A percentile compares a stretch with the other conserved stretches of the same genome.
phyloP scores from a whole-genome alignment of 164 flowering plant species.

The Aristolochia fimbriata region DNA sequence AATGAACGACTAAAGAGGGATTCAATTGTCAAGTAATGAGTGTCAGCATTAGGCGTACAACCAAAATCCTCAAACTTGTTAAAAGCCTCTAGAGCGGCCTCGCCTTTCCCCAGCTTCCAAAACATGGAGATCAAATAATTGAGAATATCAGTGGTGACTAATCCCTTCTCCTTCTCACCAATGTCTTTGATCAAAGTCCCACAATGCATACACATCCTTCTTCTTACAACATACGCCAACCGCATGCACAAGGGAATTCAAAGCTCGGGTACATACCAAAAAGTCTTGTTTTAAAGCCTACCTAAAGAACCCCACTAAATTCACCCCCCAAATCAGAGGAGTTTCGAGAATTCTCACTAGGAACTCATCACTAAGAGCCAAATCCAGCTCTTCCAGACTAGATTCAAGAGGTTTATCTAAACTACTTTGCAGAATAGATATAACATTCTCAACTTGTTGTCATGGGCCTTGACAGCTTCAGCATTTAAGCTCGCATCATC shows the following conservation, averaged over 20 bases:
- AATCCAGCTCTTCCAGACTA: conserved; percentile 22
- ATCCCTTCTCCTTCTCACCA: conserved; percentile 37
- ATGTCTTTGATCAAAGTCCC: conserved; percentile 77
- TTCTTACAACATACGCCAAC: conserved; percentile 23
- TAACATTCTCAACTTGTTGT: conserved; percentile 26
- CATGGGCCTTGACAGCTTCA: conserved; percentile 12
- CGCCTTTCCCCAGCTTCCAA: conserved; percentile 56
- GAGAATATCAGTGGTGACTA: conserved; percentile 38
- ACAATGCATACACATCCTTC: conserved; percentile 47
- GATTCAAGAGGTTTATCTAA: conserved; percentile 21
- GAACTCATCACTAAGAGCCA: conserved; percentile 26
- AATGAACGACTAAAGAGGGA: conserved; percentile 52
- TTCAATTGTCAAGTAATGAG: conserved; percentile 57
- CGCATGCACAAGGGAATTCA: conserved; percentile 38
- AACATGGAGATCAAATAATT: conserved; percentile 49
- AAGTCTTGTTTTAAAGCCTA: conserved; percentile 36
- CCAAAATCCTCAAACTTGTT: conserved; percentile 58
- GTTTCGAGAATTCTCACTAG: conserved; percentile 15
- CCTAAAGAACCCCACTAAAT: conserved; percentile 44
- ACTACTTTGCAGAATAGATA: conserved; percentile 34
- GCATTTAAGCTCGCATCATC: conserved; percentile 1
- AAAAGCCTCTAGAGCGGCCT: conserved; percentile 63
- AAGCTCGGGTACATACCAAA: conserved; percentile 14
- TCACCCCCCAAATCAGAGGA: conserved; percentile 35
- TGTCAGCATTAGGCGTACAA: conserved; percentile 42